These are phyloP conservation scores for Pichia deserticola DNA, from an alignment of 805 yeast genomes.

Conservation along the genomic window DNA sequence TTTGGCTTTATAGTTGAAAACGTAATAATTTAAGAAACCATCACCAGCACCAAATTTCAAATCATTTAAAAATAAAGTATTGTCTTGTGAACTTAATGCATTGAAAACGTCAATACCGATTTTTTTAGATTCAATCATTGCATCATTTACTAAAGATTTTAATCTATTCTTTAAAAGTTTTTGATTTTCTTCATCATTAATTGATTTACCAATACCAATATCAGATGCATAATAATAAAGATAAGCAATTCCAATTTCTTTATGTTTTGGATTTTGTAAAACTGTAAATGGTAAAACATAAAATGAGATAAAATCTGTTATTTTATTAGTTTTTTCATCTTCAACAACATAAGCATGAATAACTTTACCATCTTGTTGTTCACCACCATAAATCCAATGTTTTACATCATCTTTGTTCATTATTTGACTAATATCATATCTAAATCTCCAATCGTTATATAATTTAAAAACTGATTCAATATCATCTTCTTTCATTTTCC, in stretches of 20 bases:
- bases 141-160: slow-evolving; percentile 56
- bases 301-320: slow-evolving; percentile 87
- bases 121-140: slow-evolving; percentile 64
- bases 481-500: slow-evolving; percentile 53
- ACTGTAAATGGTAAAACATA: slow-evolving; percentile 86
- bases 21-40: slow-evolving; percentile 82
- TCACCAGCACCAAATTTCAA: slow-evolving; percentile 91
- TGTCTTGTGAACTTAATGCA: slow-evolving; percentile 87
- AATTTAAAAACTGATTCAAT: slow-evolving; percentile 55
- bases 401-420: slow-evolving; percentile 58
- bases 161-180: slow-evolving; percentile 50
- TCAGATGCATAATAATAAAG: slow-evolving; percentile 84
- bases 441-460: slow-evolving; percentile 52
- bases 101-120: slow-evolving; percentile 83
- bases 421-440: slow-evolving; percentile 66
- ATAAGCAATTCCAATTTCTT: slow-evolving; percentile 77
- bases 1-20: slow-evolving; percentile 82
- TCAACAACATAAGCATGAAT: slow-evolving; percentile 74
- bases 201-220: slow-evolving; percentile 35
- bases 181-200: slow-evolving; percentile 20
- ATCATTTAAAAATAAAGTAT: slow-evolving; percentile 70
- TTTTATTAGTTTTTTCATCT: slow-evolving; percentile 43
- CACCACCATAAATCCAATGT: slow-evolving; percentile 73
- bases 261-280: slow-evolving; percentile 53
- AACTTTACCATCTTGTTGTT: slow-evolving; percentile 36